Conservation (phyloP, 2,329 filamentous ascomycete genomes). For the Hortaea sp. region DNA sequence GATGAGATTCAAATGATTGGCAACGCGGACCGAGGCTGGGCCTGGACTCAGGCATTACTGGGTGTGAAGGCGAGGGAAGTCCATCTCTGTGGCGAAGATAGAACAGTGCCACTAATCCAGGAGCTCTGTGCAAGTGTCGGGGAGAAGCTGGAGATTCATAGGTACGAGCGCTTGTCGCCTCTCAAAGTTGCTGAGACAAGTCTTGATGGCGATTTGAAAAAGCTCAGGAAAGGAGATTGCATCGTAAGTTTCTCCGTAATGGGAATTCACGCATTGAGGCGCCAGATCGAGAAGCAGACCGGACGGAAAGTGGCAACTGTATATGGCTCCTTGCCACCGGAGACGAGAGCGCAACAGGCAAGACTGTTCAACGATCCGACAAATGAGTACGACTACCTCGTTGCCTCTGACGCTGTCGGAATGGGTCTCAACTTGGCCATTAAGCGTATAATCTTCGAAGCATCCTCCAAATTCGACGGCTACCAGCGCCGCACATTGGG, state of each 20-base stretch:
- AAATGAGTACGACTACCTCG: constrained; percentile 90
- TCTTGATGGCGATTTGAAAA: constrained; percentile 52
- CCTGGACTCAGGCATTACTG: constrained; percentile 85
- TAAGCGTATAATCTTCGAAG: constrained; percentile 81
- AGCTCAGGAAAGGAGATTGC: constrained; percentile 79
- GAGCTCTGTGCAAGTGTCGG: constrained; percentile 69
- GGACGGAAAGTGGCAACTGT: constrained; percentile 80
- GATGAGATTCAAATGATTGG: constrained; percentile 99
- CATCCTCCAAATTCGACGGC: constrained; percentile 63
- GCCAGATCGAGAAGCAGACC: constrained; percentile 63
- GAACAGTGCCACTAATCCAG: constrained; percentile 68
- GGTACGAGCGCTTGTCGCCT: constrained; percentile 73
- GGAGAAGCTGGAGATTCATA: constrained; percentile 71
- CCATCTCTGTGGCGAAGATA: constrained; percentile 84
- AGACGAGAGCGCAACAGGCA: constrained; percentile 85
- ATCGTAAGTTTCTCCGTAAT: constrained; percentile 79
- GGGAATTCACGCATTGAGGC: constrained; percentile 70
- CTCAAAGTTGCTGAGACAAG: constrained; percentile 56
- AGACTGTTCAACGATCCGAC: constrained; percentile 87
- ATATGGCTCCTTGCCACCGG: constrained; percentile 83
- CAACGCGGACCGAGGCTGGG: constrained; percentile 70
- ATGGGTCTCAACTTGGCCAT: constrained; percentile 92
- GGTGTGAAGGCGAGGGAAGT: constrained; percentile 81
- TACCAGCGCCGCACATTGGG: constrained; percentile 46
- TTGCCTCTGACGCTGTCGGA: constrained; percentile 90